Evolutionary conservation across 2,329 filamentous ascomycete species (phyloP).

Genomic region (Fusarium lyarnte): DNA sequence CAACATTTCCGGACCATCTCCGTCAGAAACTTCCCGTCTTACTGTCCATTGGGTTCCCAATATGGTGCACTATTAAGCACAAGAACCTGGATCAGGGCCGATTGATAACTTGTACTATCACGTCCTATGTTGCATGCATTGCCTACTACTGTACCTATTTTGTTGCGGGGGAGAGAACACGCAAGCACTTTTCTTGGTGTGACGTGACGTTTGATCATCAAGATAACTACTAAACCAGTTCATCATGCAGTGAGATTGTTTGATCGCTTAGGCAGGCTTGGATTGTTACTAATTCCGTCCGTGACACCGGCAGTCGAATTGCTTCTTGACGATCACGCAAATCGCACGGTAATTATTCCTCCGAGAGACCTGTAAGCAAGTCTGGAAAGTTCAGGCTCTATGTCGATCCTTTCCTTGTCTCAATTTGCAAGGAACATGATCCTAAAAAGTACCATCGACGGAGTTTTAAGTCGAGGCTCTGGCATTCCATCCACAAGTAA

Average conservation of each 20-base stretch:
- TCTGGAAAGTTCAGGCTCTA: not conserved
- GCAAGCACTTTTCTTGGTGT: not conserved
- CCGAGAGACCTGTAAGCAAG: slow-evolving; percentile 14
- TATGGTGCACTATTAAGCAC: slow-evolving; percentile 15
- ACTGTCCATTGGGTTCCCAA: slow-evolving; percentile 21
- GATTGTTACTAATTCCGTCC: not conserved
- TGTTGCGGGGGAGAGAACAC: slow-evolving; percentile 6
- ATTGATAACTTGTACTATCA: slow-evolving; percentile 14
- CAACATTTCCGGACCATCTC: slow-evolving; percentile 28
- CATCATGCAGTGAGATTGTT: not conserved
- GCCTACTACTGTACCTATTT: not conserved
- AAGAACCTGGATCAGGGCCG: slow-evolving; percentile 27
- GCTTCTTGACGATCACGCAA: slow-evolving; percentile 20
- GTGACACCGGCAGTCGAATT: slow-evolving; percentile 20
- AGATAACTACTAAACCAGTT: slow-evolving; percentile 22
- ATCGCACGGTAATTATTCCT: slow-evolving; percentile 19
- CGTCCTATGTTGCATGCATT: slow-evolving; percentile 3
- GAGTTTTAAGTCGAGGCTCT: not conserved
- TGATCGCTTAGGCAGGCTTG: not conserved
- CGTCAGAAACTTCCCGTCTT: slow-evolving; percentile 31
- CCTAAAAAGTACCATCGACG: not conserved
- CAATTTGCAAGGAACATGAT: not conserved
- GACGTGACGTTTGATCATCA: slow-evolving; percentile 25
- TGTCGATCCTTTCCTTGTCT: slow-evolving; percentile 19
- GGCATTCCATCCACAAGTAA: not conserved